Percentiles rank a stretch among this genome's conserved stretches.
Evolutionary conservation across 768 basidiomycete species (phyloP).

Genomic region (Mycena indigotica): DNA sequence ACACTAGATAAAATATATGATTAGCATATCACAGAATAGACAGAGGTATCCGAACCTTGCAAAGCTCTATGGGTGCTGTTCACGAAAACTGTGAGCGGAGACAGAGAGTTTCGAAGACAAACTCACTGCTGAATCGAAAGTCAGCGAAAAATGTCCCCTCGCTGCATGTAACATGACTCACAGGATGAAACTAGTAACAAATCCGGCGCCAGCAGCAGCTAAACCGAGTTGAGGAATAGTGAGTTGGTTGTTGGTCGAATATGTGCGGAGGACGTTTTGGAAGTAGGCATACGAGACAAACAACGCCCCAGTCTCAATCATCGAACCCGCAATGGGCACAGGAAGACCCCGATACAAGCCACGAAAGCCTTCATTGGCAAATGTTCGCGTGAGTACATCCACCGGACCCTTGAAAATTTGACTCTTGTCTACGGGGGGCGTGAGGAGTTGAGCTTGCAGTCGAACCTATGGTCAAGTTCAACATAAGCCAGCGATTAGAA

Average conservation of each 20-base stretch:
- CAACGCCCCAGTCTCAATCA: conserved; percentile 87
- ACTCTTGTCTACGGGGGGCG: conserved; percentile 46
- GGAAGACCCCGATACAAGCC: conserved; percentile 91
- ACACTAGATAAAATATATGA: conserved; percentile 93
- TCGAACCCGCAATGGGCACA: conserved; percentile 88
- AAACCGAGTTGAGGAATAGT: conserved; percentile 70
- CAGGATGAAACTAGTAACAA: conserved; percentile 85
- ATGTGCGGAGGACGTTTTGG: conserved; percentile 58
- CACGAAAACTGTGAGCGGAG: too few species aligned
- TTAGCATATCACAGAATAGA: too few species aligned
- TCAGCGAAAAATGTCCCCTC: too few species aligned
- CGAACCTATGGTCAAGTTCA: too few species aligned
- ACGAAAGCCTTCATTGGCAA: conserved; percentile 74
- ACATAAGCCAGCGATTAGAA: too few species aligned
- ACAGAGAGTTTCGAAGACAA: too few species aligned
- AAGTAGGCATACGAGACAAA: conserved; percentile 85
- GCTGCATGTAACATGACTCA: conserved; percentile 39
- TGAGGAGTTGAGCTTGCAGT: conserved; percentile 87
- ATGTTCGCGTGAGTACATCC: conserved; percentile 85
- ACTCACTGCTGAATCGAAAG: too few species aligned
- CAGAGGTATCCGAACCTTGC: too few species aligned
- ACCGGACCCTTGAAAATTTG: conserved; percentile 79
- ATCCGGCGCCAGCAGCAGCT: conserved; percentile 87
- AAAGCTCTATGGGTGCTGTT: too few species aligned
- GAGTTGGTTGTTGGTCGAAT: conserved; percentile 38